phyloP scores from a whole-genome alignment of 306 rosid species.

The Boehmeria nivea region DNA sequence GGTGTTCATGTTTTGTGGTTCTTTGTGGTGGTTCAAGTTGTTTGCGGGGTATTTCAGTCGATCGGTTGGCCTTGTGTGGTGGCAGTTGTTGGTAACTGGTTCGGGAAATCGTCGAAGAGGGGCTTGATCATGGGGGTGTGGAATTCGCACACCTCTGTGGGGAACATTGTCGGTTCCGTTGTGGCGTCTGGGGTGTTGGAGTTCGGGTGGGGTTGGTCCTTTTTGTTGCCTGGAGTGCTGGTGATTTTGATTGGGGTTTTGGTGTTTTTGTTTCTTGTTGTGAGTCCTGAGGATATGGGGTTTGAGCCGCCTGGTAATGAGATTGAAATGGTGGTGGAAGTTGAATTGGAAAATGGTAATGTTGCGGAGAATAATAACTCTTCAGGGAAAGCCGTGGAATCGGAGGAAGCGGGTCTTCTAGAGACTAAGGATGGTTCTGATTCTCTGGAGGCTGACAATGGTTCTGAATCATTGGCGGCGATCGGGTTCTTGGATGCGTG shows the following conservation, averaged over 20 bases:
- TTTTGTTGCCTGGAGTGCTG: conserved; percentile 70
- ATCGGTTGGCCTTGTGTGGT: conserved; percentile 99
- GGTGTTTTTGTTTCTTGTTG: conserved; percentile 74
- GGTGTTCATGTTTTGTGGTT: conserved; percentile 64
- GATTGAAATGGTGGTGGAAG: conserved; percentile 38
- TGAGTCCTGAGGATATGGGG: conserved; percentile 58
- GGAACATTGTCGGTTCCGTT: conserved; percentile 75
- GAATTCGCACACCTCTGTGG: conserved; percentile 89
- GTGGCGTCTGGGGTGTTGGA: conserved; percentile 72
- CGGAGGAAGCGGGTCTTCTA: conserved; percentile 67
- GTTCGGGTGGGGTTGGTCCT: conserved; percentile 98
- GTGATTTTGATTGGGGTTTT: conserved; percentile 59
- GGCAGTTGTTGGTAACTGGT: conserved; percentile 84
- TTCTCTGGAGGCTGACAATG: conserved; percentile 24
- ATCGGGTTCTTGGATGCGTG: conserved; percentile 95
- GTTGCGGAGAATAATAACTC: conserved; percentile 12
- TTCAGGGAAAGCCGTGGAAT: conserved; percentile 36
- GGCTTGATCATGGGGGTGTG: conserved; percentile 92
- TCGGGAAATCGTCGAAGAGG: conserved; percentile 64
- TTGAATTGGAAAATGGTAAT: conserved; percentile 7
- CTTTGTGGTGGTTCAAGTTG: conserved; percentile 62
- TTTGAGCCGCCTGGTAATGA: conserved; percentile 45
- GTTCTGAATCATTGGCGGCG: conserved; percentile 48
- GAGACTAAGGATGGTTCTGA: conserved; percentile 26
- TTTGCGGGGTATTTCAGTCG: conserved; percentile 87